Conservation (phyloP, 164 flowering plant genomes). For the Chimonanthus praecox region DNA sequence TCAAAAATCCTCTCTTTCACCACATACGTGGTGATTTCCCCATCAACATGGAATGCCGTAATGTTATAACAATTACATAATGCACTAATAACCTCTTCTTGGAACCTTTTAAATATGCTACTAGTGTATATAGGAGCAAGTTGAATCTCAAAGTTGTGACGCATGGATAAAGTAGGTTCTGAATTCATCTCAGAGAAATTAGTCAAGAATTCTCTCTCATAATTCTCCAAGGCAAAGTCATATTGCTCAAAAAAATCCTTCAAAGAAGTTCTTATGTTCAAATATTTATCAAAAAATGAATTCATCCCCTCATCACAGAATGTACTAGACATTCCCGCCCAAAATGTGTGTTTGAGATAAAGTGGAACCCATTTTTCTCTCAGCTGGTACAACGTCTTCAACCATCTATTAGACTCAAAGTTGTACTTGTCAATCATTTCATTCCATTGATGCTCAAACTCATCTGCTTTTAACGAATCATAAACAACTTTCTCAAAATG, state of each 20-base stretch:
- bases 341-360: neutral
- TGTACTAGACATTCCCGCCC: neutral
- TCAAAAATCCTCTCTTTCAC: too few relatives aligned
- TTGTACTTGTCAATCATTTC: neutral
- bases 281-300: constrained; percentile 51
- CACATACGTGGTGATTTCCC: neutral
- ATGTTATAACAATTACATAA: constrained; percentile 10
- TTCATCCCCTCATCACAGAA: neutral
- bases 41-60: neutral
- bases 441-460: neutral
- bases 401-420: neutral
- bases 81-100: constrained; percentile 41
- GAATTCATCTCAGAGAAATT: constrained; percentile 36
- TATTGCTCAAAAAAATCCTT: constrained; percentile 67
- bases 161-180: constrained; percentile 29
- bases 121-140: constrained; percentile 41
- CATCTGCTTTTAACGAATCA: neutral
- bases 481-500: neutral
- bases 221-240: constrained; percentile 49
- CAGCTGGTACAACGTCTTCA: neutral
- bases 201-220: constrained; percentile 32
- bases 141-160: constrained; percentile 40
- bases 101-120: constrained; percentile 41
- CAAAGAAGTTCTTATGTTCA: constrained; percentile 56
- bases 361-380: neutral